phyloP scores from a whole-genome alignment of 202 grass and related monocot genomes.

The Bolboschoenoplectus hybrid region DNA sequence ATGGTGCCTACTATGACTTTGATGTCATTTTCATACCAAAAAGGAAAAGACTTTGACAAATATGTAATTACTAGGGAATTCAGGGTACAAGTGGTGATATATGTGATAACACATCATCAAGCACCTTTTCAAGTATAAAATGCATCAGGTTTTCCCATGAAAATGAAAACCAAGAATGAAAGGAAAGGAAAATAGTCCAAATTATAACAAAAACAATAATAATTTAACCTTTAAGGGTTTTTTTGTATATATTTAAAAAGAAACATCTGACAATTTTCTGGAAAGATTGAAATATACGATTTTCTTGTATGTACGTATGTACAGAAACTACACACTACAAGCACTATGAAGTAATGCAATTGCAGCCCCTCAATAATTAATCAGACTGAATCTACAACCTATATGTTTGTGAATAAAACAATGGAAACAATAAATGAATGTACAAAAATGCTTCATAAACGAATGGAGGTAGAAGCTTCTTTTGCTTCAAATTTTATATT shows the following conservation, averaged over 20 bases:
- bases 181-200: background rate
- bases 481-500: slow-evolving; percentile 7
- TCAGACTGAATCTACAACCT: slow-evolving; percentile 61
- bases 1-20: background rate
- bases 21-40: background rate
- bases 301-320: background rate
- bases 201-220: slow-evolving; percentile 13
- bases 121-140: background rate
- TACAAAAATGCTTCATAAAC: slow-evolving; percentile 65
- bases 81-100: background rate
- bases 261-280: background rate
- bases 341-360: slow-evolving; percentile 46
- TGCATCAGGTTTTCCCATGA: background rate
- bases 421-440: slow-evolving; percentile 36
- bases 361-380: slow-evolving; percentile 53
- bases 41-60: too few relatives aligned
- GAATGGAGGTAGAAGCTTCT: slow-evolving; percentile 29
- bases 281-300: slow-evolving; percentile 12
- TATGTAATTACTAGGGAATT: too few relatives aligned
- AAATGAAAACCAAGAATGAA: background rate
- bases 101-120: background rate
- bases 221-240: background rate
- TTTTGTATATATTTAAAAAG: background rate
- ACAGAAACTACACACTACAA: slow-evolving; percentile 69
- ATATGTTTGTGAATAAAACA: slow-evolving; percentile 47